phyloP scores from a whole-genome alignment of 176 grass and related monocot species.

The Aegilops sharonensis region DNA sequence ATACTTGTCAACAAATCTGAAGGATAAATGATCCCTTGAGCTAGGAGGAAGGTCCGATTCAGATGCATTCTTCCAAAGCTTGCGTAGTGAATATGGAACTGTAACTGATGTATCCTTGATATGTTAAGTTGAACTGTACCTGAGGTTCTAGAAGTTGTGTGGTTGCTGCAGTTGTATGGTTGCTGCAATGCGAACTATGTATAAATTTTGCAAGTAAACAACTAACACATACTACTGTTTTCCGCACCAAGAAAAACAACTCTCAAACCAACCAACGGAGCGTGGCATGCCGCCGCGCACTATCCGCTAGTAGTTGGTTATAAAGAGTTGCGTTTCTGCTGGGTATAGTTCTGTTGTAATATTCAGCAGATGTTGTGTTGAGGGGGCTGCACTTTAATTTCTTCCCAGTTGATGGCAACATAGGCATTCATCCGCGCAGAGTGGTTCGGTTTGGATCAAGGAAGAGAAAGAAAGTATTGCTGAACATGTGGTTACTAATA shows the following conservation, averaged over 20 bases:
- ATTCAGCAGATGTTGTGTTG: no score
- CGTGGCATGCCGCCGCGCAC: no score
- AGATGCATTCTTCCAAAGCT: neutral
- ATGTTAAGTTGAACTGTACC: conserved; percentile 1
- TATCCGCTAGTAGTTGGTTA: no score
- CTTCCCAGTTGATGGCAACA: no score
- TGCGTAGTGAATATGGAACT: neutral
- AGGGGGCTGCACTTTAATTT: no score
- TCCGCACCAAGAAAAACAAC: no score
- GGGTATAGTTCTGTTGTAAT: no score
- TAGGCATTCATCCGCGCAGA: neutral
- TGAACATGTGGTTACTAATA: neutral
- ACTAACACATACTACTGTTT: no score
- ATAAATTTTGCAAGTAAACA: no score
- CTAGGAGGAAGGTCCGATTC: neutral
- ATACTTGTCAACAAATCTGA: neutral
- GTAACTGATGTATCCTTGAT: neutral
- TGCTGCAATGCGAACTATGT: no score
- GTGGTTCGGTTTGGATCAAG: neutral
- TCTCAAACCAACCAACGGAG: no score
- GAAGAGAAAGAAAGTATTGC: neutral
- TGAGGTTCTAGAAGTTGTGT: neutral
- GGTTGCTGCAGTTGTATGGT: neutral
- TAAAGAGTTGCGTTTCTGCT: no score
- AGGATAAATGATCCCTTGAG: neutral